Percentiles rank a stretch among this genome's conserved stretches.
Conservation (phyloP, 73 alveolate genomes). For the Blepharisma stoltei region DNA sequence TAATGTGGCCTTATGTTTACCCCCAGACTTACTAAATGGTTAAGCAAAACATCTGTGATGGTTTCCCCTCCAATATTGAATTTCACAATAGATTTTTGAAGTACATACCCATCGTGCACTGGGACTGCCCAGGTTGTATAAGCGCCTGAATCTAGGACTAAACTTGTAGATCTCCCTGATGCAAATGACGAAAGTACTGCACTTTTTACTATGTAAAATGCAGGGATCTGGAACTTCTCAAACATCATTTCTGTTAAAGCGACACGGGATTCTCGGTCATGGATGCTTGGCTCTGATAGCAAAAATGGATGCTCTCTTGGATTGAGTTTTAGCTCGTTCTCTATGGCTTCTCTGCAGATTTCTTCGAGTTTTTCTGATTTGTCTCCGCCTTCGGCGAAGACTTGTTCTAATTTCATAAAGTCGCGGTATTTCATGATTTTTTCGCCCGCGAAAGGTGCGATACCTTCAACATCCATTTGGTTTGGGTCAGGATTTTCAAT, state of each 20-base stretch:
- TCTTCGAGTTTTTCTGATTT: slow-evolving; percentile 59
- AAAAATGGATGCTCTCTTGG: slow-evolving; percentile 84
- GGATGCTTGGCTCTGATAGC: slow-evolving; percentile 77
- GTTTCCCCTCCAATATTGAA: slow-evolving; percentile 88
- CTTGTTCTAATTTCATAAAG: slow-evolving; percentile 38
- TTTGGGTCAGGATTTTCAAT: slow-evolving; percentile 28
- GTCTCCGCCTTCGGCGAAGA: slow-evolving; percentile 45
- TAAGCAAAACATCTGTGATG: slow-evolving; percentile 60
- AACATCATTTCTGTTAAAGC: slow-evolving; percentile 85
- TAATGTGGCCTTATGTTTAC: slow-evolving; percentile 59
- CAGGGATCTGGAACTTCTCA: slow-evolving; percentile 84
- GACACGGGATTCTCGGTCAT: slow-evolving; percentile 66
- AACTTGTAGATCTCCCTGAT: slow-evolving; percentile 87
- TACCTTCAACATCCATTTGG: slow-evolving; percentile 36
- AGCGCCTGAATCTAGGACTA: slow-evolving; percentile 93
- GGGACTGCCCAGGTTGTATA: slow-evolving; percentile 86
- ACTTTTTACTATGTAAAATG: slow-evolving; percentile 76
- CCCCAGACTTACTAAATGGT: slow-evolving; percentile 40
- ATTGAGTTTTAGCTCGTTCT: slow-evolving; percentile 49
- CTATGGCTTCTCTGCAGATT: slow-evolving; percentile 49
- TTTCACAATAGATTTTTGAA: slow-evolving; percentile 77
- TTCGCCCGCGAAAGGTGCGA: slow-evolving; percentile 47
- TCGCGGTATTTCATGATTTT: slow-evolving; percentile 36
- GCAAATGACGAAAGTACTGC: slow-evolving; percentile 91
- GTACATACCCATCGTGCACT: slow-evolving; percentile 95